These are phyloP conservation scores for Sparassis latifolia DNA, from an alignment of 1,284 basidiomycete species.

Conservation along the genomic window DNA sequence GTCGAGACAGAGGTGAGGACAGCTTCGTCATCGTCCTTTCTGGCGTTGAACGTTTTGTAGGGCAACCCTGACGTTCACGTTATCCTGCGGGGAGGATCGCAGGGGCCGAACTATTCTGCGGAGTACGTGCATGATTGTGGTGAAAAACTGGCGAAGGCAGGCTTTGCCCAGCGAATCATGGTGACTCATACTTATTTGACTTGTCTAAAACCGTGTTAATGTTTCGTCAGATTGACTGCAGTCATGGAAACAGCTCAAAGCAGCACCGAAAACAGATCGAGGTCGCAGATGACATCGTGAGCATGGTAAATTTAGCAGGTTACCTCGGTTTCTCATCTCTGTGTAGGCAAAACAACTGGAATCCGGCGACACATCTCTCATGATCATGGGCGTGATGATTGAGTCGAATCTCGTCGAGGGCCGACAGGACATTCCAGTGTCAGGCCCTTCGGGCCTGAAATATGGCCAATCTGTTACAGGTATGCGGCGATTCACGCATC, in stretches of 20 bases:
- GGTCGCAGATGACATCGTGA: constrained; percentile 79
- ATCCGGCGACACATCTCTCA: constrained; percentile 59
- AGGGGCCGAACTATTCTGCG: constrained; percentile 81
- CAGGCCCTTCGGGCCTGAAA: constrained; percentile 71
- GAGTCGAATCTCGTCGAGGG: constrained; percentile 92
- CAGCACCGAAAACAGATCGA: constrained; percentile 81
- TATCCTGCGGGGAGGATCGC: constrained; percentile 83
- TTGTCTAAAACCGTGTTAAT: constrained; percentile 2
- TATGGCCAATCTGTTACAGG: constrained; percentile 85
- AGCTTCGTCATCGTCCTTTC: not conserved
- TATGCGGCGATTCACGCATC: not conserved
- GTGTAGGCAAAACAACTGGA: constrained; percentile 67
- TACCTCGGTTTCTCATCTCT: constrained; percentile 1
- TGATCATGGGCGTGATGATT: constrained; percentile 96
- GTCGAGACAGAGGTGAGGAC: constrained; percentile 75
- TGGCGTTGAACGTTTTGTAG: constrained; percentile 25
- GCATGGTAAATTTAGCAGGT: constrained; percentile 19
- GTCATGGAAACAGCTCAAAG: constrained; percentile 89
- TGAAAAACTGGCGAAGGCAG: constrained; percentile 74
- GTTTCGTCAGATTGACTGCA: constrained; percentile 80
- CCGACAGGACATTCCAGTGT: constrained; percentile 78
- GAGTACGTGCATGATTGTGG: constrained; percentile 76
- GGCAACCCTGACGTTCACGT: constrained; percentile 89
- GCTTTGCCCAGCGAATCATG: constrained; percentile 79
- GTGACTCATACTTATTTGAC: constrained; percentile 32